phyloP scores from a whole-genome alignment of 1,284 basidiomycete species.

The Pseudozyma sp. region DNA sequence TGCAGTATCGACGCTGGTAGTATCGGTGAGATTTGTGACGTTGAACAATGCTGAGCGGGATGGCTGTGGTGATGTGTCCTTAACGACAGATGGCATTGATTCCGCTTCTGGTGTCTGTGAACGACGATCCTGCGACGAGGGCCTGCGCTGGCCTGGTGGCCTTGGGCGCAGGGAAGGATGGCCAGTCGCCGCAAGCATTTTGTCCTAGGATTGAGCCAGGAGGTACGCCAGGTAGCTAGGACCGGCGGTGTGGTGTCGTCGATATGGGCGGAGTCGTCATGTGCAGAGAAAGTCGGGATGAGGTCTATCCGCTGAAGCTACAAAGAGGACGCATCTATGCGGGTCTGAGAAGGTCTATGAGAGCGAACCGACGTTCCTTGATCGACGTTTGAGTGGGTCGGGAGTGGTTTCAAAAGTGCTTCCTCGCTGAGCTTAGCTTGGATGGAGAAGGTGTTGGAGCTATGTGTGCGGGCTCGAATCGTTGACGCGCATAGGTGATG shows the following conservation, averaged over 20 bases:
- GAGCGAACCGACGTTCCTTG: too few relatives aligned
- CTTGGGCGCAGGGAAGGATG: conserved; percentile 10
- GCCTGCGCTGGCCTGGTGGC: conserved; percentile 9
- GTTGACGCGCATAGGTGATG: too few relatives aligned
- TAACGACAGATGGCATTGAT: neutral
- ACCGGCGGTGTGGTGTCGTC: neutral
- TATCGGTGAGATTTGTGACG: neutral
- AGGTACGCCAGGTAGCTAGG: neutral
- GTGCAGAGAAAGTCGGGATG: neutral
- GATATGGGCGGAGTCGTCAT: neutral
- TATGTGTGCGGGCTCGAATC: too few relatives aligned
- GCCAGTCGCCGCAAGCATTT: conserved; percentile 5
- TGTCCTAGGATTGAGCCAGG: neutral
- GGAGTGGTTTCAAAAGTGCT: too few relatives aligned
- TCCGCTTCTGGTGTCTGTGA: neutral
- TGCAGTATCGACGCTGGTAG: neutral
- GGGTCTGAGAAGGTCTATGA: too few relatives aligned
- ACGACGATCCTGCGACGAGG: neutral
- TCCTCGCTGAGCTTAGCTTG: neutral
- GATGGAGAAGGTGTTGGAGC: neutral
- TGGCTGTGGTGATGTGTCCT: neutral
- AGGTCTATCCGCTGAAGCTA: too few relatives aligned
- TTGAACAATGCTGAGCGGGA: neutral
- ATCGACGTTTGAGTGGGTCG: too few relatives aligned
- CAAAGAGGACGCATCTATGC: too few relatives aligned